A percentile compares a stretch with the other conserved stretches of the same genome.
phyloP scores from a whole-genome alignment of 495 filamentous ascomycete genomes.

The Elasticomyces elasticus region DNA sequence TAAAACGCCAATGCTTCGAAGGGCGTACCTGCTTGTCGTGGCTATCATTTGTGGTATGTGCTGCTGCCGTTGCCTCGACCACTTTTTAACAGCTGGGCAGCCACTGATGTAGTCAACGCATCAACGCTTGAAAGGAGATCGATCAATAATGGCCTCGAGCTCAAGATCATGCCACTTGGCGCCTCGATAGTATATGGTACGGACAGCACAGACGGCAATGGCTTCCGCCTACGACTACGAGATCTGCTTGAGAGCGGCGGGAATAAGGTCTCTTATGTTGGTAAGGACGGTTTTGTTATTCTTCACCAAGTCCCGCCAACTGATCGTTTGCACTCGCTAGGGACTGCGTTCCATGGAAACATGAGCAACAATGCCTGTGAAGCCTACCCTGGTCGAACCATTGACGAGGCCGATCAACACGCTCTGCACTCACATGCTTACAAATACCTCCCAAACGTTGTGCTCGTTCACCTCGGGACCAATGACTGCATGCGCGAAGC shows the following conservation, averaged over 20 bases:
- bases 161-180: slow-evolving; percentile 13
- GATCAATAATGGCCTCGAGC: slow-evolving; percentile 1
- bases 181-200: slow-evolving; percentile 7
- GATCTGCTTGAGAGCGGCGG: neutral
- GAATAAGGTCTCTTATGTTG: slow-evolving; percentile 3
- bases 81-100: too few species aligned
- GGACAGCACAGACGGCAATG: slow-evolving; percentile 6
- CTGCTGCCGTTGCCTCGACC: too few species aligned
- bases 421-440: neutral
- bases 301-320: neutral
- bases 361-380: slow-evolving; percentile 10
- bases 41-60: too few species aligned
- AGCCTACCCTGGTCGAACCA: slow-evolving; percentile 5
- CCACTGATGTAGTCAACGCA: too few species aligned
- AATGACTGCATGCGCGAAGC: slow-evolving; percentile 1
- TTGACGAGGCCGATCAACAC: neutral
- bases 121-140: neutral
- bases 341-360: slow-evolving; percentile 1
- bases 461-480: slow-evolving; percentile 11
- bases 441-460: neutral
- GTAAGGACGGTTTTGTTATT: neutral
- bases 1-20: too few species aligned
- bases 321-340: neutral
- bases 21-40: too few species aligned
- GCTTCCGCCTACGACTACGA: slow-evolving; percentile 7